Base-by-base conservation (phyloP, 768 basidiomycete species). In the Pisolithus tinctorius region DNA sequence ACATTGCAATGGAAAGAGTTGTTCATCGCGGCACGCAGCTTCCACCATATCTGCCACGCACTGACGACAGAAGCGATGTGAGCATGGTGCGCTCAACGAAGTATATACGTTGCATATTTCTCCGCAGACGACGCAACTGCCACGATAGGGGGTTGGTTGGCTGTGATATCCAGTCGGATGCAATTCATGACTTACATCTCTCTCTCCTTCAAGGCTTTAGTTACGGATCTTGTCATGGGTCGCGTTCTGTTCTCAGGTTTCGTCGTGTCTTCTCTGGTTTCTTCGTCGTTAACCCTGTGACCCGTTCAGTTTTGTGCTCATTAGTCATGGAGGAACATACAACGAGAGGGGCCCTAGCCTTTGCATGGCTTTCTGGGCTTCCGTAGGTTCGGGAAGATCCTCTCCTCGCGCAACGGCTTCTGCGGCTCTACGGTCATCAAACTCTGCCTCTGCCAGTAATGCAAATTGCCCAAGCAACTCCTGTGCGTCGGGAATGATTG, bases 1-100 rank as follows among this genome's bases (percentile, higher is more conserved):
- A 56, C 80, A 83, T 43, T 71, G 71, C 17, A 78, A 67, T 0
- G 81, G 80, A 42, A 73, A 75, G 0, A 81, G 64, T 0, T 74
- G 71, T 57, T 81, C 79, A 59, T 81, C 78, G 23, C 63, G 66
- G 10, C 61, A 70, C 34, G 76, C 73, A 0, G 71, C 55, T 44
- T 71, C 59, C 4, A 74, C 75, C 50, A 81, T 71, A 13, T 68
- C 55, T 4, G 54, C 50, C 8, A 78, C 46, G 56, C 81, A 83
- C 20, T 56, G 61, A n/a, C 46, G 45, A 55, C 80, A 81, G 50
- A 82, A 76, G 52, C 65, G 55, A 55, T 83, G 77, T 5, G 66
- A 63, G 55, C 81, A 82, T 3, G 69, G 63, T 1, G 72, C 71
- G 7, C 58, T 58, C 39, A 78, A 65, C 26, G 66, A 62, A 11